Conservation (phyloP, 768 basidiomycete species). For the Stropharia rugosoannulata region DNA sequence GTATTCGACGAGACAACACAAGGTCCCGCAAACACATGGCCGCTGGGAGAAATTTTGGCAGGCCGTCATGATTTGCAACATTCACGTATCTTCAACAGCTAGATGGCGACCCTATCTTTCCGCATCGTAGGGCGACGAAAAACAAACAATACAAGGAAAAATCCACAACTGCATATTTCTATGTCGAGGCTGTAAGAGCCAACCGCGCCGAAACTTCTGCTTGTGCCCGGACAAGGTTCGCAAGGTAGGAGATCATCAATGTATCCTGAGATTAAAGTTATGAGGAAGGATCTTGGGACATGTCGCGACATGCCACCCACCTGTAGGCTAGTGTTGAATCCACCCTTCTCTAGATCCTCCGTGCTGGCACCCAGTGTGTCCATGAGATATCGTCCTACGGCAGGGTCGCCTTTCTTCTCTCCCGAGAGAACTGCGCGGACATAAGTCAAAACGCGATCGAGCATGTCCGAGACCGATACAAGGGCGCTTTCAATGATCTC, state of each 20-base stretch:
- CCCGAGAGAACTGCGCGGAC: slow-evolving; percentile 80
- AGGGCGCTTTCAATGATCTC: slow-evolving; percentile 78
- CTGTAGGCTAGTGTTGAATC: slow-evolving; percentile 78
- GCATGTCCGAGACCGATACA: slow-evolving; percentile 66
- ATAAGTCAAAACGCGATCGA: slow-evolving; percentile 84
- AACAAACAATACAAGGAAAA: slow-evolving; percentile 13
- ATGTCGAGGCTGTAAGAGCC: slow-evolving; percentile 63
- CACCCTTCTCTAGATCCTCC: slow-evolving; percentile 66
- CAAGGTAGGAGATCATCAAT: slow-evolving; percentile 92
- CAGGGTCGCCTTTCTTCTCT: slow-evolving; percentile 75
- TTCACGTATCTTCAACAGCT: slow-evolving; percentile 95
- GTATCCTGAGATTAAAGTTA: slow-evolving; percentile 58
- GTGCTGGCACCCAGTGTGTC: slow-evolving; percentile 77
- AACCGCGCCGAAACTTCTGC: slow-evolving; percentile 89
- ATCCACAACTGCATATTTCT: slow-evolving; percentile 17
- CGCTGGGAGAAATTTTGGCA: slow-evolving; percentile 89
- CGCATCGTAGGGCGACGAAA: slow-evolving; percentile 10
- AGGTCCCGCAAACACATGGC: slow-evolving; percentile 92
- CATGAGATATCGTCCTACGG: slow-evolving; percentile 89
- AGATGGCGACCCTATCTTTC: slow-evolving; percentile 15
- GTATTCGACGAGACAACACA: slow-evolving; percentile 39
- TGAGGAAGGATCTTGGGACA: slow-evolving; percentile 4
- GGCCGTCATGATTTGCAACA: slow-evolving; percentile 93
- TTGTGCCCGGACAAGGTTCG: slow-evolving; percentile 90
- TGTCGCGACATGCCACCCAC: slow-evolving; percentile 27